phyloP scores from a whole-genome alignment of 768 basidiomycete species.

The Kwoniella bestiolae region DNA sequence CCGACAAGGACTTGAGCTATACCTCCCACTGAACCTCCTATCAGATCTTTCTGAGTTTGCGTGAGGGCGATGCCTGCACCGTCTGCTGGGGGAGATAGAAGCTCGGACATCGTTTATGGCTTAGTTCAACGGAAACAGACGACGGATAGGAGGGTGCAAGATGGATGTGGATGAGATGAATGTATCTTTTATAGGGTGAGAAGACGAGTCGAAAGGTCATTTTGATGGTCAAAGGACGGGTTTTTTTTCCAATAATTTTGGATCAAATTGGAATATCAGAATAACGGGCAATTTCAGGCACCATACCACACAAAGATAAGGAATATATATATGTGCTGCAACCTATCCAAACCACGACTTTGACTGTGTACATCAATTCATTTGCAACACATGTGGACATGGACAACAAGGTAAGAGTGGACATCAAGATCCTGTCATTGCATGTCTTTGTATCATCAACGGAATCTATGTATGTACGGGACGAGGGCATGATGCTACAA shows the following conservation, averaged over 20 bases:
- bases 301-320: background rate
- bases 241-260: conserved; percentile 9
- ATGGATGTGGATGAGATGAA: background rate
- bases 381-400: background rate
- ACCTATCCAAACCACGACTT: too few species aligned
- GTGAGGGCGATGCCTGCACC: conserved; percentile 39
- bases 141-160: background rate
- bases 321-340: too few species aligned
- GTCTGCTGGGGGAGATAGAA: conserved; percentile 42
- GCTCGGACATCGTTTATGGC: conserved; percentile 51
- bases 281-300: conserved; percentile 2
- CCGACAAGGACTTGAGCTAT: conserved; percentile 67
- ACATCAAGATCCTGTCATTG: conserved; percentile 27
- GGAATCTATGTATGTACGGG: conserved; percentile 10
- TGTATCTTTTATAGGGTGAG: background rate
- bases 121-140: too few species aligned
- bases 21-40: conserved; percentile 89
- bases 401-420: background rate
- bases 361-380: background rate
- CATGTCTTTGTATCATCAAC: conserved; percentile 12
- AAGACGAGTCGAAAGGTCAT: background rate
- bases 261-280: background rate
- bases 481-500: conserved; percentile 12
- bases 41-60: conserved; percentile 76
- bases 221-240: background rate